These are phyloP conservation scores for Skeletonema menzelii DNA, from an alignment of 108 stramenopile genomes.

Conservation along the genomic window DNA sequence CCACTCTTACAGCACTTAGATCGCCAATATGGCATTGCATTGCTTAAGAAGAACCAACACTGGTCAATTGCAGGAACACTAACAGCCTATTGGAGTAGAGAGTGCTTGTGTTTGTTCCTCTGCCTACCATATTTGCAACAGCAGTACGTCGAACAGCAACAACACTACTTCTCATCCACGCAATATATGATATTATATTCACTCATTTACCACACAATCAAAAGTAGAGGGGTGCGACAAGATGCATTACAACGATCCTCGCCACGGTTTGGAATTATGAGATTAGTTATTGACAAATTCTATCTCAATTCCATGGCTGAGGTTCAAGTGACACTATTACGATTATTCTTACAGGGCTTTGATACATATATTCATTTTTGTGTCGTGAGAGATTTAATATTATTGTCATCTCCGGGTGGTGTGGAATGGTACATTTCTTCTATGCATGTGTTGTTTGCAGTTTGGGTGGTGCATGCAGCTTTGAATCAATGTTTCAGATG, in stretches of 20 bases:
- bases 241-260: slow-evolving; percentile 46
- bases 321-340: slow-evolving; percentile 8
- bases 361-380: slow-evolving; percentile 52
- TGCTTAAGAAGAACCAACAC: slow-evolving; percentile 46
- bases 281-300: slow-evolving; percentile 56
- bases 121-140: slow-evolving; percentile 39
- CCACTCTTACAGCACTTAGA: slow-evolving; percentile 52
- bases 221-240: slow-evolving; percentile 48
- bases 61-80: slow-evolving; percentile 57
- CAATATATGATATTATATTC: slow-evolving; percentile 55
- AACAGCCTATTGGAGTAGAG: slow-evolving; percentile 51
- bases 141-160: neutral
- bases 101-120: slow-evolving; percentile 46
- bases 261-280: slow-evolving; percentile 48
- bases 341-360: slow-evolving; percentile 49
- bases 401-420: slow-evolving; percentile 1
- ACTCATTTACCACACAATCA: slow-evolving; percentile 51
- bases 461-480: slow-evolving; percentile 59
- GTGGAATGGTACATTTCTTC: neutral
- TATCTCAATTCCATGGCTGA: slow-evolving; percentile 35
- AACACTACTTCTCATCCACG: slow-evolving; percentile 28
- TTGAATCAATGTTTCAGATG: slow-evolving; percentile 56
- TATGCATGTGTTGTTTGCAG: slow-evolving; percentile 35
- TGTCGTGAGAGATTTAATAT: slow-evolving; percentile 42
- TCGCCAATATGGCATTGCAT: slow-evolving; percentile 53